Evolutionary conservation across 257 asterid species (phyloP).

Genomic region (Voacanga thouarsii): DNA sequence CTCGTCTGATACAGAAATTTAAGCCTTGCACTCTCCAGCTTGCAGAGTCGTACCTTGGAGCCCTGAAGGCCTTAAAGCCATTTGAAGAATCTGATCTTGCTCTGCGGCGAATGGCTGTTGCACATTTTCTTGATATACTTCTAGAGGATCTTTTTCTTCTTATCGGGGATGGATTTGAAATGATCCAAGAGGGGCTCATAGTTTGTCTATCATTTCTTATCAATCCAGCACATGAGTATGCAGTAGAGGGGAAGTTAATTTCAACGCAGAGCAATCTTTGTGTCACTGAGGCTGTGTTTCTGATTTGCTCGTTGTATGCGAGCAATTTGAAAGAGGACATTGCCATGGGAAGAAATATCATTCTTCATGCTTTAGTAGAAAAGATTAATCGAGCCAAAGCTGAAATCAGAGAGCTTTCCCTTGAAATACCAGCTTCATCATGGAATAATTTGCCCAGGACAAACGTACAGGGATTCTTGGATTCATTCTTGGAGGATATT

Average conservation of each 20-base stretch:
- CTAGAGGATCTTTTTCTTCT: neutral
- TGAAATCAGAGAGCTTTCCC: neutral
- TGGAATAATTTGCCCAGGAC: neutral
- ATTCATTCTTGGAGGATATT: neutral
- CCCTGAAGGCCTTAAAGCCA: neutral
- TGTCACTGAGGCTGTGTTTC: neutral
- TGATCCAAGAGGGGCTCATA: neutral
- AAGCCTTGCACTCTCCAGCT: neutral
- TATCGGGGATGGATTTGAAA: neutral
- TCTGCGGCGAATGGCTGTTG: neutral
- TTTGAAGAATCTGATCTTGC: neutral
- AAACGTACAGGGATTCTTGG: slow-evolving; percentile 6
- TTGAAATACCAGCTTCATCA: neutral
- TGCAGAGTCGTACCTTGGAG: neutral
- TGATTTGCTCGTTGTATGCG: neutral
- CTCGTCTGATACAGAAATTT: neutral
- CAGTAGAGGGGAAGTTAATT: neutral
- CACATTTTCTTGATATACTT: neutral
- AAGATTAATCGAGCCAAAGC: neutral
- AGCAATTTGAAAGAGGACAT: neutral
- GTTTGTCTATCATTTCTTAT: neutral
- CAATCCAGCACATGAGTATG: neutral
- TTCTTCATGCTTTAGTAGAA: neutral
- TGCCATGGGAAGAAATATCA: neutral
- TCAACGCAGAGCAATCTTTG: no score